Base-by-base conservation (phyloP, 306 rosid genomes). In the Vigna radiata region DNA sequence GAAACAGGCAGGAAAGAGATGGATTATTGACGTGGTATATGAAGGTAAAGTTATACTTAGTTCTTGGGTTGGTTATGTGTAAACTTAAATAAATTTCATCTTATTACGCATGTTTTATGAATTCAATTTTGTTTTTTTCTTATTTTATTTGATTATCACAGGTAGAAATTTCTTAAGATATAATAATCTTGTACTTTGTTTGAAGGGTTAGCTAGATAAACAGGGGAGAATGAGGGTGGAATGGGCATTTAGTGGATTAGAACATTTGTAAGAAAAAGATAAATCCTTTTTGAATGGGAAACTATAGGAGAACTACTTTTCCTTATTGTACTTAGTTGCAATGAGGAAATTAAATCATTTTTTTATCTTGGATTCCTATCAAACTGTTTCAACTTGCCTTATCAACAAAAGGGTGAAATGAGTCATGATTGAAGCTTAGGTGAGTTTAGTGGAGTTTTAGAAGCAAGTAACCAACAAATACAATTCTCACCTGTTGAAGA, bases 1-100 rank as follows among this genome's bases (percentile, higher is more conserved):
- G 89, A 81, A 76, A 68, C 77, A 64, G 80, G 75, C 86, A 81
- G 61, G 84, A 88, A 76, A 84, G 83, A 84, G 83, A 66, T 88
- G 96, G 96, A 81, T 83, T 92, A 74, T 69, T 94, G 82, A 85
- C 95, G 8, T 83, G 88, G 76, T 94, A 94, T 84, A 92, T 94
- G 97, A 89, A 92, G 97, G 98, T 94, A 82, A 58, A 21, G 37
- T 78, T 44, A 54, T 83, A 75, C 44, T 55, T 52, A 16, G 53
- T 62, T 75, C 33, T 25, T 75, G 50, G 14, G 73, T 46, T 70
- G 53, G 63, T 33, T 29, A 46, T 63, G 47, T 69, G 27, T 33
- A 33, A 52, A 50, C 8, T 12, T 12, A 60, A 33, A 36, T 25
- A 37, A 39, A 78, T 58, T 48, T 33, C 44, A 15, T 79, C 16